Evolutionary conservation across 2,329 filamentous ascomycete species (phyloP).

Genomic region (Apiospora saccharicola): DNA sequence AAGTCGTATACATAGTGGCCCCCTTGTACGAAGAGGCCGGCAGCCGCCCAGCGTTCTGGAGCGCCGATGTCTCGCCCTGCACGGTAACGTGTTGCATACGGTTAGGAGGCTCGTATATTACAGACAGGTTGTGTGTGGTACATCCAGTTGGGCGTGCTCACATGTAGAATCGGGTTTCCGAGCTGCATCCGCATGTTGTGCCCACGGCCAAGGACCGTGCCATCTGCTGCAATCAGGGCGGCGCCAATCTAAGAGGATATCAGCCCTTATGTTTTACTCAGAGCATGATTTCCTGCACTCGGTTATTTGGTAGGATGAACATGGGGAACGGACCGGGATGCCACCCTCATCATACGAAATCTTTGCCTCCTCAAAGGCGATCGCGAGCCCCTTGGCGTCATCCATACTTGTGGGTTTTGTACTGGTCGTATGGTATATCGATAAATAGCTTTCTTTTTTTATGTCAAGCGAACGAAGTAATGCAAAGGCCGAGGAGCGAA

Average conservation of each 20-base stretch:
- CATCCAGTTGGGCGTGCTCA: constrained; percentile 46
- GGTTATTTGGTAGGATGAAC: background rate
- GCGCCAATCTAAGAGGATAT: constrained; percentile 55
- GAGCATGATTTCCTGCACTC: background rate
- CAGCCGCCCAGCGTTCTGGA: constrained; percentile 76
- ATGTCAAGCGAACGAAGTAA: background rate
- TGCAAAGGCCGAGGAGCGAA: background rate
- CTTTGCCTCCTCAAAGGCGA: constrained; percentile 57
- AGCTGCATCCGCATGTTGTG: constrained; percentile 82
- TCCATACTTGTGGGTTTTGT: constrained; percentile 42
- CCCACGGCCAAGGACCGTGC: constrained; percentile 73
- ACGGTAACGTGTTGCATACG: background rate
- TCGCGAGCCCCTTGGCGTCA: constrained; percentile 50
- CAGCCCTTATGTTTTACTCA: background rate
- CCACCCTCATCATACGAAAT: constrained; percentile 55
- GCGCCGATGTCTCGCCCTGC: constrained; percentile 78
- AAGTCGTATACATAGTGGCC: constrained; percentile 83
- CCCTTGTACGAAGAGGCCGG: constrained; percentile 73
- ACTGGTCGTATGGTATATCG: background rate
- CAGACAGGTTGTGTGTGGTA: background rate
- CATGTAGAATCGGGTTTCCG: constrained; percentile 74
- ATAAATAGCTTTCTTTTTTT: background rate
- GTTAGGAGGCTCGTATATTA: background rate
- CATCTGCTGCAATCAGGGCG: constrained; percentile 71
- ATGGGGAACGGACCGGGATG: constrained; percentile 48